Percentiles rank a stretch among this genome's conserved stretches.
Conservation (phyloP, 2,329 filamentous ascomycete species). For the Trichoderma aggressivum region DNA sequence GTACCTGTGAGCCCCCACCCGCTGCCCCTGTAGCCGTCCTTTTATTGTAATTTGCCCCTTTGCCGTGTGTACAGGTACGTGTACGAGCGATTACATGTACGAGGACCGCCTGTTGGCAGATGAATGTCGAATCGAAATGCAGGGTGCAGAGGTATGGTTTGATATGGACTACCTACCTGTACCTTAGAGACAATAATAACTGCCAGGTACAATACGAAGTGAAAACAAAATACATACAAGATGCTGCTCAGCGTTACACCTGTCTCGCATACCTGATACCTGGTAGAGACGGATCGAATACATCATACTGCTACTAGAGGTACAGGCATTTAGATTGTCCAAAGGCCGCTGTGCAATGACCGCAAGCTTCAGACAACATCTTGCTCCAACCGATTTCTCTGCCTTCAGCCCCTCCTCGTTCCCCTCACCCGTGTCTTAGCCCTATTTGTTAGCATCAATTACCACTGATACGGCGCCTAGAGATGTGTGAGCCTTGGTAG, state of each 20-base stretch:
- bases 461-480: neutral
- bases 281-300: neutral
- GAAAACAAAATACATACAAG: neutral
- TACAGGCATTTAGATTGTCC: neutral
- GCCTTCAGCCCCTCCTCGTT: neutral
- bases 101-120: neutral
- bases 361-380: neutral
- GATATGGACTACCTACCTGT: neutral
- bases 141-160: neutral
- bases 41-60: constrained; percentile 11
- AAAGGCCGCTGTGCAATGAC: constrained; percentile 8
- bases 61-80: neutral
- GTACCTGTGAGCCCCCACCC: neutral
- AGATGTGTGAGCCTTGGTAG: neutral
- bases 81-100: neutral
- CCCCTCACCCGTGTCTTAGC: neutral
- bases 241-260: neutral
- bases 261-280: no score
- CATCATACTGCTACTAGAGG: neutral
- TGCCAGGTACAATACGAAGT: neutral
- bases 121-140: neutral
- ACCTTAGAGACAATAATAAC: no score
- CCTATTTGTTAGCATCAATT: neutral
- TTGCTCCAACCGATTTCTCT: neutral
- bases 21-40: neutral